Evolutionary conservation across 2,329 filamentous ascomycete species (phyloP), one percentile per base, ranked within the genome.

Genomic region (Xylariales sp.): DNA sequence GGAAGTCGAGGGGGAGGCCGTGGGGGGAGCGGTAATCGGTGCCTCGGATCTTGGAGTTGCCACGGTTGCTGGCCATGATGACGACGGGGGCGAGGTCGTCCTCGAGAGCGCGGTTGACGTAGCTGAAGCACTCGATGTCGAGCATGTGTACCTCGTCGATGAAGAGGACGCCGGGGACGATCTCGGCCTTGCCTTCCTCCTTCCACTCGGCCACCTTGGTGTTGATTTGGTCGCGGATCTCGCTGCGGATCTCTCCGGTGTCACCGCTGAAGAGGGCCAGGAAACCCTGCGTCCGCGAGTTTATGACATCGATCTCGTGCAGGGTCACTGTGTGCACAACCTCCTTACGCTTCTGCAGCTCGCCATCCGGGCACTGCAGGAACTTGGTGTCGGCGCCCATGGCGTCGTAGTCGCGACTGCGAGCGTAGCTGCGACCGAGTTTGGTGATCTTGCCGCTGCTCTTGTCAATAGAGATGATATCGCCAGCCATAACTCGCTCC

Each of bases 71-170:
- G 38, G 93, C 93, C 93, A 98, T 98, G 66, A 98, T 98, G 62
- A 98, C 90, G 48, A 98, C 90, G 27, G 93, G 93, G 2, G 93
- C 89, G 21, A 98, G 76, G 54, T 97, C 89, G 43, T 90, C 88
- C 66, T 98, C 93, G 30, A 98, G 74, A 1, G 93, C 93, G 37
- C 93, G 86, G 71, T 98, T 98, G 73, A 98, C 85, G 71, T 95
- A 98, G 30, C 89, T 94, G 72, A 95, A 98, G 70, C 91, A 97
- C 65, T 98, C 93, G 48, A 97, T 96, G 61, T 98, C 93, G 41
- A 98, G 85, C 91, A 98, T 97, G 72, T 98, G 93, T 5, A 98
- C 91, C 69, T 98, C 93, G 56, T 98, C 93, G 55, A 98, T 95
- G 72, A 98, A 98, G 6, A 98, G 71, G 6, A 98, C 93, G 31